A percentile compares a stretch with the other conserved stretches of the same genome.
phyloP scores from a whole-genome alignment of 495 filamentous ascomycete species.

The Aspergillus incahuasiensis region DNA sequence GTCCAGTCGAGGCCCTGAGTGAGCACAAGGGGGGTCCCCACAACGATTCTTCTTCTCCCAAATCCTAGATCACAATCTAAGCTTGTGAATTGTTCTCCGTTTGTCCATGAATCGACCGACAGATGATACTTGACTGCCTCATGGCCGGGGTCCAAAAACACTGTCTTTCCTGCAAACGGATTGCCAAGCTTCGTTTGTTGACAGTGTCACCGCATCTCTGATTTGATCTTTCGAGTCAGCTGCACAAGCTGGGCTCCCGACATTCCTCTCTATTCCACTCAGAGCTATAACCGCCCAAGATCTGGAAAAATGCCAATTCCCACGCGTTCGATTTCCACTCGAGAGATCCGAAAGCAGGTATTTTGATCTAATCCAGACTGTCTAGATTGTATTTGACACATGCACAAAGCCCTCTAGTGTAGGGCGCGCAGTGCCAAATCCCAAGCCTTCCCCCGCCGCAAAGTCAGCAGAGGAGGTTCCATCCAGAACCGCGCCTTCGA shows the following conservation, averaged over 20 bases:
- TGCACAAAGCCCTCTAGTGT: conserved; percentile 23
- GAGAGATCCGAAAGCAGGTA: conserved; percentile 37
- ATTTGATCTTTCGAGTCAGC: background rate
- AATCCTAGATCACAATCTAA: too few relatives aligned
- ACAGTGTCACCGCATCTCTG: background rate
- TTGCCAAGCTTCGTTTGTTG: background rate
- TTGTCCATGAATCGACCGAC: too few relatives aligned
- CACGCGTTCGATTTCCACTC: conserved; percentile 34
- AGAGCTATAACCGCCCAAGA: background rate
- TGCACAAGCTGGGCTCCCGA: background rate
- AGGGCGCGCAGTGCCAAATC: conserved; percentile 25
- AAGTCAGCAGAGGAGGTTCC: background rate
- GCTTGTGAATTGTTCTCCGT: too few relatives aligned
- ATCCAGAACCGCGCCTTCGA: background rate
- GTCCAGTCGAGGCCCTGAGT: too few relatives aligned
- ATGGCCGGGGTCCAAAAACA: too few relatives aligned
- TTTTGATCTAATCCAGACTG: conserved; percentile 15
- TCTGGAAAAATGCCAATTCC: conserved; percentile 37
- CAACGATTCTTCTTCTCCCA: too few relatives aligned
- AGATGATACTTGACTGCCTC: too few relatives aligned
- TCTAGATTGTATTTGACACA: conserved; percentile 11
- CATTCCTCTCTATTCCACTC: background rate
- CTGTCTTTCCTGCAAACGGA: background rate
- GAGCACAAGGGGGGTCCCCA: too few relatives aligned
- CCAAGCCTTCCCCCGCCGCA: conserved; percentile 8